Conservation (phyloP, 257 asterid species). For the Orobanche coerulescens region DNA sequence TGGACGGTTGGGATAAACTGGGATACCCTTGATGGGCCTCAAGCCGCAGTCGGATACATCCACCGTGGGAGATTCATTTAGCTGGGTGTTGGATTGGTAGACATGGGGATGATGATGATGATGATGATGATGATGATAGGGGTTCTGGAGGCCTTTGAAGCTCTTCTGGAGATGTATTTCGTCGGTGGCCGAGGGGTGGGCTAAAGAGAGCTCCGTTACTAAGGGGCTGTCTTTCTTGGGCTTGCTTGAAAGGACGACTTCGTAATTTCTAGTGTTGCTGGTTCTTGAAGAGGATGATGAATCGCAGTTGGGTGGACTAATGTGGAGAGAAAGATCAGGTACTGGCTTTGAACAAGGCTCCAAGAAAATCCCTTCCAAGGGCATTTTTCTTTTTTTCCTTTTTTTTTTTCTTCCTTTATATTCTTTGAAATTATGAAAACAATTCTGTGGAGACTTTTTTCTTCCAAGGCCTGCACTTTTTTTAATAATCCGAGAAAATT, state of each 20-base stretch:
- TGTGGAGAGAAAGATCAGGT: slow-evolving; percentile 88
- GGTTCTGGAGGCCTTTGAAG: slow-evolving; percentile 36
- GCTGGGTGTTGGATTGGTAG: slow-evolving; percentile 23
- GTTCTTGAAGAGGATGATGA: slow-evolving; percentile 31
- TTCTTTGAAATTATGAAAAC: neutral
- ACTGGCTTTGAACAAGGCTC: slow-evolving; percentile 36
- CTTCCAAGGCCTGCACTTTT: neutral
- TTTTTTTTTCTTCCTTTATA: slow-evolving; percentile 10
- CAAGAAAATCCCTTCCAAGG: slow-evolving; percentile 59
- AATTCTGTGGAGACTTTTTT: neutral
- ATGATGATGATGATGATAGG: slow-evolving; percentile 27
- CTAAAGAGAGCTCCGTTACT: slow-evolving; percentile 60
- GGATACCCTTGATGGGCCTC: slow-evolving; percentile 74
- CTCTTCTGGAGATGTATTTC: slow-evolving; percentile 12
- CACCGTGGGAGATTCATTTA: slow-evolving; percentile 16
- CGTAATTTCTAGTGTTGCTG: neutral
- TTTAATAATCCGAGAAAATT: neutral
- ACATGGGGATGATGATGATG: slow-evolving; percentile 4
- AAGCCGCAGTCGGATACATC: slow-evolving; percentile 37
- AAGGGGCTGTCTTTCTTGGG: slow-evolving; percentile 21
- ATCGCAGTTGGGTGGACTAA: slow-evolving; percentile 53
- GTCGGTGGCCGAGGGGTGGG: slow-evolving; percentile 35
- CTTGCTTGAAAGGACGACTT: slow-evolving; percentile 15
- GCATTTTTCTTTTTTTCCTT: slow-evolving; percentile 29
- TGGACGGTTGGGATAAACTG: slow-evolving; percentile 56